A percentile compares a stretch with the other conserved stretches of the same genome.
Conservation (phyloP, 1,139 yeast species). For the Arxiozyma telluris region DNA sequence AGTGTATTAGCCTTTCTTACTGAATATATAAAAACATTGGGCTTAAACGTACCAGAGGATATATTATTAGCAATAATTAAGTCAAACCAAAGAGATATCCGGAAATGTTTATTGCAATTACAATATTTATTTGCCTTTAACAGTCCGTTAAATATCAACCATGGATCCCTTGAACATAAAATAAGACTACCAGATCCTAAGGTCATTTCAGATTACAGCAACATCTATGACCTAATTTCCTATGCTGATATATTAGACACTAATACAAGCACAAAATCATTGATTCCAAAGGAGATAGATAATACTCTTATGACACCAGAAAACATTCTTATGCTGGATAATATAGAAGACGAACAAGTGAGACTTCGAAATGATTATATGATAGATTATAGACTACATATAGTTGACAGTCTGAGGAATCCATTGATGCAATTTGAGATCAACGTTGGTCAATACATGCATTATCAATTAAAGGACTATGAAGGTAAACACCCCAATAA, state of each 20-base stretch:
- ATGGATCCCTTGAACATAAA: not conserved
- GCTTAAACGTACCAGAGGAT: constrained; percentile 33
- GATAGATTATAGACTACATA: constrained; percentile 22
- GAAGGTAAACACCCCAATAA: not conserved
- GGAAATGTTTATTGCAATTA: constrained; percentile 45
- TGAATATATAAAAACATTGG: constrained; percentile 35
- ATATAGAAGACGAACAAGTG: constrained; percentile 26
- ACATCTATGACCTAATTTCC: constrained; percentile 34
- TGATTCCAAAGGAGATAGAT: constrained; percentile 33
- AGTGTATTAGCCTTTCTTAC: constrained; percentile 28
- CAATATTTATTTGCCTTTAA: constrained; percentile 40
- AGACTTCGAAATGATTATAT: constrained; percentile 22
- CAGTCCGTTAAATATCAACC: not conserved
- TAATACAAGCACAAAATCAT: constrained; percentile 31
- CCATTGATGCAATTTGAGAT: constrained; percentile 31
- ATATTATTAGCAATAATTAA: constrained; percentile 34
- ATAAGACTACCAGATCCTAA: constrained; percentile 1
- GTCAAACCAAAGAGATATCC: constrained; percentile 40
- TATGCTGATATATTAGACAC: constrained; percentile 34
- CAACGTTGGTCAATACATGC: constrained; percentile 31
- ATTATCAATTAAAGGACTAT: not conserved
- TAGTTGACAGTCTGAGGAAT: constrained; percentile 23
- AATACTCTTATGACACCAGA: constrained; percentile 36
- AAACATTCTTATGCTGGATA: constrained; percentile 30
- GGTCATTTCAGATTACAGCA: not conserved